Evolutionary conservation across 129 eudicot genomes (phyloP), one percentile per base, ranked within the genome.

Genomic region (Chrysanthemum lavandulifolium): DNA sequence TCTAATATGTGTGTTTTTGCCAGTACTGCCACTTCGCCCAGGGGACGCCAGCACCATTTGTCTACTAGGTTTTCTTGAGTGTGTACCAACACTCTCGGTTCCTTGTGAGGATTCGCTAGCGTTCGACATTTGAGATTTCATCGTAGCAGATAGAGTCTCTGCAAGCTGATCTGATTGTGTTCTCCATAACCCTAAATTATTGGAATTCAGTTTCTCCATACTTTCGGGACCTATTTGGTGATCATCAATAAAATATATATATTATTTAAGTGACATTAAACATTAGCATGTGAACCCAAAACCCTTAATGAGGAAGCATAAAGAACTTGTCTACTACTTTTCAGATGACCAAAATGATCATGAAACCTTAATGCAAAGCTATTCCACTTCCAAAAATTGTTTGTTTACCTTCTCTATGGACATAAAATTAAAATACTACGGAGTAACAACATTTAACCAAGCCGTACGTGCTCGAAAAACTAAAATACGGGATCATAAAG

Each of bases 131-230:
- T 40, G 45, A 40, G 95, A 84, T 80, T 78, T 84, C 84, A 78
- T 82, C 2, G 81, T 79, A 4, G 84, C 90, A 63, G 73, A 70
- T 1, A 79, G 47, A 9, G 81, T 74, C 78, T 86, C 91, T 27
- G 83, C 54, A 49, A 89, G 82, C n/a, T 92, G 95, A 53, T 92
- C 98, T 0, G 95, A 92, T 47, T 83, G 89, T 8, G 98, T 87
- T 68, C 96, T 63, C 53, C 75, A 50, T 77, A 89, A 69, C 62
- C 91, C 83, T 9, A 81, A 19, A 19, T 19, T 43, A 25, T 77
- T 78, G 0, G 84, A 68, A 75, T 59, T 79, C 72, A 73, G 36
- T 23, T 81, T 86, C 66, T 86, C 90, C 96, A 89, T 84, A 14
- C 45, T 64, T 25, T 72, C 16, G 9, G 9, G 45, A 40, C 70